phyloP scores from a whole-genome alignment of 139 green algal species.

The Chlorella sp. region DNA sequence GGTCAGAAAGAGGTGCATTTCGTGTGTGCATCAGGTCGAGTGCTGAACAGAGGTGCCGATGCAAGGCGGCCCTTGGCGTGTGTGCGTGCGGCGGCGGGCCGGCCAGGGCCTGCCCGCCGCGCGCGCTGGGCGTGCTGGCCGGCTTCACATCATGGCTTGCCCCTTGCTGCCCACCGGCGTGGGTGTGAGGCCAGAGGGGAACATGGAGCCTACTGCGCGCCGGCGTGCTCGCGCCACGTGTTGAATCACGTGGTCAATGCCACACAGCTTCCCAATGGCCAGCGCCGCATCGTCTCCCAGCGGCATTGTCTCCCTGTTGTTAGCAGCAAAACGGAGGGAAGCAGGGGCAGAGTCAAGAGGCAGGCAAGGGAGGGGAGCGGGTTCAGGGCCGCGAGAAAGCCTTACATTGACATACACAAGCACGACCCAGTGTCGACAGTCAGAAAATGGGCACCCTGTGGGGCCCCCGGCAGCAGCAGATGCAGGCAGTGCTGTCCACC shows the following conservation, averaged over 20 bases:
- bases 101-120: too few relatives aligned
- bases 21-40: too few relatives aligned
- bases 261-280: background rate
- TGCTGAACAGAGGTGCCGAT: too few relatives aligned
- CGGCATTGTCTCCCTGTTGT: background rate
- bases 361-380: background rate
- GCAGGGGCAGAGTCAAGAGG: background rate
- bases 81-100: too few relatives aligned
- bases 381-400: background rate
- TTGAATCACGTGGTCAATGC: conserved; percentile 16
- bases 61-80: too few relatives aligned
- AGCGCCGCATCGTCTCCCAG: conserved; percentile 40
- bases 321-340: background rate
- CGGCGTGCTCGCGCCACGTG: conserved; percentile 36
- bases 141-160: too few relatives aligned
- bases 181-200: background rate
- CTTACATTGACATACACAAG: background rate
- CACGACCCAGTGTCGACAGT: background rate
- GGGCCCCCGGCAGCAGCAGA: too few relatives aligned
- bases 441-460: background rate
- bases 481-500: too few relatives aligned
- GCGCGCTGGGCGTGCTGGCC: too few relatives aligned
- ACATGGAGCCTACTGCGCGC: conserved; percentile 22
- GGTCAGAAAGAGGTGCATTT: too few relatives aligned
- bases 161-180: too few relatives aligned